A percentile compares a stretch with the other conserved stretches of the same genome.
Conservation (phyloP, 257 asterid genomes). For the Craterostigma plantagineum region DNA sequence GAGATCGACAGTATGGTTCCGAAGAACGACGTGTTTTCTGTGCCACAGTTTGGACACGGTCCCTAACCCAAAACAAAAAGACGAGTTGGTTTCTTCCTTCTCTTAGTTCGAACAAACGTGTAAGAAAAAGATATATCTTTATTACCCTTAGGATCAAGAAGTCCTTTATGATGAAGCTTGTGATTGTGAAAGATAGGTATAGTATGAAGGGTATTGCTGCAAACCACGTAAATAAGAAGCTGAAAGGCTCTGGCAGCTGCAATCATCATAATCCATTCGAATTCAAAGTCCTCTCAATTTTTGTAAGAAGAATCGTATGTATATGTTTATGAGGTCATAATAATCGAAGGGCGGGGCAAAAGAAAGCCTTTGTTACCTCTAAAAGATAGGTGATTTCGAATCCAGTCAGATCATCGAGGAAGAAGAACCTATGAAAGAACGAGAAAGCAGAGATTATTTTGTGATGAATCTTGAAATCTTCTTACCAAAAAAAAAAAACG, state of each 20-base stretch:
- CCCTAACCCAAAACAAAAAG: slow-evolving; percentile 31
- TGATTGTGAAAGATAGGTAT: slow-evolving; percentile 57
- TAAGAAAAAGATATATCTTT: too few species aligned
- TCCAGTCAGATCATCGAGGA: slow-evolving; percentile 92
- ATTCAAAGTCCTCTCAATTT: too few species aligned
- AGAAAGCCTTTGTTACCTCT: slow-evolving; percentile 37
- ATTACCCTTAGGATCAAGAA: slow-evolving; percentile 64
- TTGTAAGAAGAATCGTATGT: too few species aligned
- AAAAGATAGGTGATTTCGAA: slow-evolving; percentile 79
- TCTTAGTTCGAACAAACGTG: background rate
- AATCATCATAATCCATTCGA: too few species aligned
- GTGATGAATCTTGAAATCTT: background rate
- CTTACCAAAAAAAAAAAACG: too few species aligned
- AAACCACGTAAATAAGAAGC: slow-evolving; percentile 96
- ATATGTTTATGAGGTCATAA: too few species aligned
- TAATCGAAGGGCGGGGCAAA: too few species aligned
- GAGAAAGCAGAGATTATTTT: background rate
- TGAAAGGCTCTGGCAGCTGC: slow-evolving; percentile 99
- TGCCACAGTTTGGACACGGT: slow-evolving; percentile 94
- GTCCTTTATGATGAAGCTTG: slow-evolving; percentile 54
- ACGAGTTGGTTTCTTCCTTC: background rate
- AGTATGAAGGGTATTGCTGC: slow-evolving; percentile 77
- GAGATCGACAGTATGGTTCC: slow-evolving; percentile 80
- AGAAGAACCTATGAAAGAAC: slow-evolving; percentile 54
- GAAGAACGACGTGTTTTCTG: slow-evolving; percentile 83